A percentile compares a stretch with the other conserved stretches of the same genome.
Evolutionary conservation across 2,329 filamentous ascomycete species (phyloP).

Genomic region (Colletotrichum liriopes): DNA sequence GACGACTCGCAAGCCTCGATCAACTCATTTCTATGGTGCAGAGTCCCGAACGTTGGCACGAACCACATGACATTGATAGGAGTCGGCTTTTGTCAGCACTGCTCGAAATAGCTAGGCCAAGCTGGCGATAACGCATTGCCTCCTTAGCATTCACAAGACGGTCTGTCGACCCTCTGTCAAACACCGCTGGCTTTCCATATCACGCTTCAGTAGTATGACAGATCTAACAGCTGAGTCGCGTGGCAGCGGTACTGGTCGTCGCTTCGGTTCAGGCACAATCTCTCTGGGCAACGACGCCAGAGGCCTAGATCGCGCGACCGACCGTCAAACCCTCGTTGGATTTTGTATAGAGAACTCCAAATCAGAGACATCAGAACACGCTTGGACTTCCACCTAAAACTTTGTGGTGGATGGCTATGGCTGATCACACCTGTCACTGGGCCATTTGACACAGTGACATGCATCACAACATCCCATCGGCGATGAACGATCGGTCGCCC

Average conservation of each 20-base stretch:
- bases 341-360: slow-evolving; percentile 11
- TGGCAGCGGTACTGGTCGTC: slow-evolving; percentile 20
- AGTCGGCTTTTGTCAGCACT: background rate
- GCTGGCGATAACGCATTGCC: background rate
- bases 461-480: slow-evolving; percentile 17
- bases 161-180: background rate
- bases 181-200: background rate
- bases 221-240: slow-evolving; percentile 24
- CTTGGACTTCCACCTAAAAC: slow-evolving; percentile 12
- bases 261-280: slow-evolving; percentile 15
- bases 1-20: background rate
- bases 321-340: slow-evolving; percentile 9
- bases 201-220: background rate
- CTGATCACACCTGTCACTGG: slow-evolving; percentile 21
- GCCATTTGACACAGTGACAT: slow-evolving; percentile 10
- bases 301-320: slow-evolving; percentile 20
- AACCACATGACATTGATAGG: background rate
- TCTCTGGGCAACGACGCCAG: background rate
- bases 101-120: background rate
- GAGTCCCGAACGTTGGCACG: background rate
- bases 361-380: slow-evolving; percentile 7
- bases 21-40: background rate
- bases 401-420: slow-evolving; percentile 3
- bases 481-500: slow-evolving; percentile 22
- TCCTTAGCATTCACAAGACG: too few species aligned